Evolutionary conservation across 495 filamentous ascomycete genomes (phyloP).

Genomic region (Penicillium macrosclerotiorum): DNA sequence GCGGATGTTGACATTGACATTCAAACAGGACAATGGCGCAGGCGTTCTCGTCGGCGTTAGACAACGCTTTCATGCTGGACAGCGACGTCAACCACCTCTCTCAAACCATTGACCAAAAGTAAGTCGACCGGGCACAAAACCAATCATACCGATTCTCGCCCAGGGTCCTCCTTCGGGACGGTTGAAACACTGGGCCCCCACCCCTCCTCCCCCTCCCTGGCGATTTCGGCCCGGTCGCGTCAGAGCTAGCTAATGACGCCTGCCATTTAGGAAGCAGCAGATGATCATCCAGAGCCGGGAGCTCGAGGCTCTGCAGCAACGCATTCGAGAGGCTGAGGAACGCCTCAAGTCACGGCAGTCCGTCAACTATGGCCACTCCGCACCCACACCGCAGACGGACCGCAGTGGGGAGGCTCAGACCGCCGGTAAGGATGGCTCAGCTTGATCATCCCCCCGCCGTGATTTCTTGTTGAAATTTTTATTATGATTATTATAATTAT

Average conservation of each 20-base stretch:
- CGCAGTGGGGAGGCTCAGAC: conserved; percentile 14
- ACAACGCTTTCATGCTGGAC: conserved; percentile 85
- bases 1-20: conserved; percentile 31
- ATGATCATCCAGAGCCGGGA: conserved; percentile 75
- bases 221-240: not conserved
- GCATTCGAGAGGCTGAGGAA: conserved; percentile 80
- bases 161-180: too few relatives aligned
- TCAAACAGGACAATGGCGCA: conserved; percentile 74
- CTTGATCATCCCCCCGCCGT: conserved; percentile 13
- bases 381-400: not conserved
- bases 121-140: conserved; percentile 27
- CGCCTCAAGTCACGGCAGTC: conserved; percentile 59
- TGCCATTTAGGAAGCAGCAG: conserved; percentile 55
- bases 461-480: too few relatives aligned
- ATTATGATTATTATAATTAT: too few relatives aligned
- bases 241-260: not conserved
- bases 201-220: too few relatives aligned
- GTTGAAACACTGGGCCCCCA: too few relatives aligned
- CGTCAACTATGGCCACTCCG: conserved; percentile 4
- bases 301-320: conserved; percentile 79
- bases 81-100: conserved; percentile 74
- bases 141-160: too few relatives aligned
- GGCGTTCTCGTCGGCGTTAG: conserved; percentile 80
- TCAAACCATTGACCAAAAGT: conserved; percentile 83
- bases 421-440: conserved; percentile 25